These are phyloP conservation scores for Aureobasidium sp. DNA, from an alignment of 2,329 filamentous ascomycete species.

Conservation along the genomic window DNA sequence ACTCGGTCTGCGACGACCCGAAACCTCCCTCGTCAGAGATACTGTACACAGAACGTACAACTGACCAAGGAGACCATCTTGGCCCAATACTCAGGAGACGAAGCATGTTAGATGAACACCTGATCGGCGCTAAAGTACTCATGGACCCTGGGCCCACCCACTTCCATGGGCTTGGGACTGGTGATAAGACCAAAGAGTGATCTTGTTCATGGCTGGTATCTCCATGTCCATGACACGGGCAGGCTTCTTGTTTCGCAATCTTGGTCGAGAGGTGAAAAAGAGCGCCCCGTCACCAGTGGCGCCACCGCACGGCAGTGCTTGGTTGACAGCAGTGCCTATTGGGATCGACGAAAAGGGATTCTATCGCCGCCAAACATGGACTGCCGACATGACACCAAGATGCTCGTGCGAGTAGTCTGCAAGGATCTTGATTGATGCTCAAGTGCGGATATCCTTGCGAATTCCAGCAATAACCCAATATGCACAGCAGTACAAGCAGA, in stretches of 20 bases:
- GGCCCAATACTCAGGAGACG: too few relatives aligned
- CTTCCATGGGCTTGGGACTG: neutral
- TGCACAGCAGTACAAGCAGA: too few relatives aligned
- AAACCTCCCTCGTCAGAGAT: neutral
- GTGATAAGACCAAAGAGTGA: neutral
- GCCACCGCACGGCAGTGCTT: neutral
- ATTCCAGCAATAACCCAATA: neutral
- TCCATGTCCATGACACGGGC: neutral
- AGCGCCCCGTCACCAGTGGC: neutral
- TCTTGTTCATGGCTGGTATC: neutral
- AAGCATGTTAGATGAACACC: neutral
- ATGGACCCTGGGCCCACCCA: neutral
- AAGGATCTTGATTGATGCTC: neutral
- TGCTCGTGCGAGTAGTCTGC: neutral
- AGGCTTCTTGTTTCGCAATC: neutral
- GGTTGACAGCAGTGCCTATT: constrained; percentile 4
- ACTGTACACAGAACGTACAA: neutral
- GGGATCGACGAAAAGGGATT: neutral
- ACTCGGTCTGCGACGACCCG: neutral
- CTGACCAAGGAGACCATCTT: neutral
- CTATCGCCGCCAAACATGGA: neutral
- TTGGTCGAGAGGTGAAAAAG: neutral
- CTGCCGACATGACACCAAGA: neutral
- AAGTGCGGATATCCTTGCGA: neutral
- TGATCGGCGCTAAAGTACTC: neutral